phyloP scores from a whole-genome alignment of 768 basidiomycete genomes.

The Lentinula edodes region DNA sequence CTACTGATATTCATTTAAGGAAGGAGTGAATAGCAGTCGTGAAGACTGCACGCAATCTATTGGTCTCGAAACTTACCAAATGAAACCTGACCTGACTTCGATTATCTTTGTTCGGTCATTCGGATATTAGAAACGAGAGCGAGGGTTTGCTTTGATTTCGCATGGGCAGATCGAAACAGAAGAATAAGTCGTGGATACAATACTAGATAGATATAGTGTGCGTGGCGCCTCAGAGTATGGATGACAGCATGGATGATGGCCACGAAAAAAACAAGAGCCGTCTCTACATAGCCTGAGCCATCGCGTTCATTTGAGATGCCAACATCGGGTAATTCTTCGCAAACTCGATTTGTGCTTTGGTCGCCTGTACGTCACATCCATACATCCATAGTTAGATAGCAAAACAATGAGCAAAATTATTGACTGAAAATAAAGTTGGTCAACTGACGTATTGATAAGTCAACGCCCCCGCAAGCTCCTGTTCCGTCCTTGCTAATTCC shows the following conservation, averaged over 20 bases:
- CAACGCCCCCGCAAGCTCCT: slow-evolving; percentile 74
- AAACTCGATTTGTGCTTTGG: slow-evolving; percentile 78
- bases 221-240: background rate
- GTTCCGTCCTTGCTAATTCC: slow-evolving; percentile 84
- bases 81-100: too few species aligned
- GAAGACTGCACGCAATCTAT: too few species aligned
- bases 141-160: background rate
- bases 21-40: too few species aligned
- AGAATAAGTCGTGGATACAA: background rate
- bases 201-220: background rate
- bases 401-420: background rate
- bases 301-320: slow-evolving; percentile 60
- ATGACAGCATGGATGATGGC: background rate
- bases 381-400: too few species aligned
- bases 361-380: slow-evolving; percentile 45
- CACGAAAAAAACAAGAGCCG: background rate
- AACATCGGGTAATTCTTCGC: slow-evolving; percentile 77
- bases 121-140: background rate
- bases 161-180: background rate
- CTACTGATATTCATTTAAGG: too few species aligned
- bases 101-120: too few species aligned
- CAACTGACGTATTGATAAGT: slow-evolving; percentile 73
- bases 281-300: slow-evolving; percentile 25
- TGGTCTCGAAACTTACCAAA: too few species aligned
- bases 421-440: background rate